Base-by-base conservation (phyloP, 2,329 filamentous ascomycete species). In the Pestalotiopsis sp. region DNA sequence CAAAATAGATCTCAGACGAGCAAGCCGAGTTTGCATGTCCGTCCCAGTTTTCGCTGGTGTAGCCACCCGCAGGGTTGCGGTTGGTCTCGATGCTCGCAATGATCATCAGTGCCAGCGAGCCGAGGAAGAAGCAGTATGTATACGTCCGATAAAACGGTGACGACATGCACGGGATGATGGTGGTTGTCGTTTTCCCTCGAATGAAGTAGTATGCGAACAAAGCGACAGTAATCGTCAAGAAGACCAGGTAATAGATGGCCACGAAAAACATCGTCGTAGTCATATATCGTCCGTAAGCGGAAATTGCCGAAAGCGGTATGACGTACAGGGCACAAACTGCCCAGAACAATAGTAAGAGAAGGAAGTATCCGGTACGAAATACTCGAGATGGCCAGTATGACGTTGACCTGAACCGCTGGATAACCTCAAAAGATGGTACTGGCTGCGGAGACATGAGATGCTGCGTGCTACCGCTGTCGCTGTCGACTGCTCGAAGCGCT, bases 111-210 rank as follows among this genome's bases (percentile, higher is more conserved):
- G 45, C 45, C n/a, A n/a, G 4, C 2, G 2, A n/a, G 45, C 17
- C 13, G 4, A 52, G 45, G 17, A 52, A 52, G n/a, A 52, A 52
- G 4, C 45, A 11, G 45, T 52, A 52, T 9, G 71, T 74, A 23
- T 78, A 76, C 3, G 66, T 41, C 60, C 73, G 72, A 49, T 77
- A 78, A 73, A 73, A 77, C 1, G 61, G n/a, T 0, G 69, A 56
- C 11, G 64, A 49, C 14, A 75, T 71, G 66, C 74, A 78, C 2
- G 75, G 76, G 2, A 78, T 72, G 13, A 75, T 56, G 0, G 74
- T 75, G 1, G 68, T 73, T 52, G 45, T 52, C 2, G 66, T 67
- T 4, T 39, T 49, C 4, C 69, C 73, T 5, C 65, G 41, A 4
- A 66, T 38, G 61, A 76, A 72, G 60, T 76, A 77, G 45, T 69